These are phyloP conservation scores for Paxillus involutus DNA, from an alignment of 768 basidiomycete genomes.

Conservation along the genomic window DNA sequence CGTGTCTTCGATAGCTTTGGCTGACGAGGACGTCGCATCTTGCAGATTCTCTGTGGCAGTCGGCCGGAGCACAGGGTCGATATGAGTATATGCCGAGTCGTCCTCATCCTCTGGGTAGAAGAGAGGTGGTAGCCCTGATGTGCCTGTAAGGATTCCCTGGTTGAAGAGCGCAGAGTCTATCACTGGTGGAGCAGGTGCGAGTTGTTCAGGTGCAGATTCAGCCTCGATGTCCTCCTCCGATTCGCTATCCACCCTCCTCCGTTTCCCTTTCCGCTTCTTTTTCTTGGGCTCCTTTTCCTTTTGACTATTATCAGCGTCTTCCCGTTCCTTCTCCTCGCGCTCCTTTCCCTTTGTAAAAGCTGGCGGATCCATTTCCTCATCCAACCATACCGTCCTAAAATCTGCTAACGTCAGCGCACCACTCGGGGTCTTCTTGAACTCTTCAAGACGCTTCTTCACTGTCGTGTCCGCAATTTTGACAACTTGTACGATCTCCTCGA, in stretches of 20 bases:
- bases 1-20: conserved; percentile 53
- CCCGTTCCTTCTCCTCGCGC: conserved; percentile 58
- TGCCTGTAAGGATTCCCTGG: conserved; percentile 67
- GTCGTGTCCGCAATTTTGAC: conserved; percentile 99
- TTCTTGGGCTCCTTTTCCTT: conserved; percentile 24
- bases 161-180: conserved; percentile 63
- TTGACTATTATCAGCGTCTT: conserved; percentile 36
- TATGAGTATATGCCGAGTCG: conserved; percentile 41
- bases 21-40: conserved; percentile 12
- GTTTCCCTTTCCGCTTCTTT: conserved; percentile 37
- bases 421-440: conserved; percentile 90
- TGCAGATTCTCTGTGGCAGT: conserved; percentile 11
- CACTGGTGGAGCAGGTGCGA: conserved; percentile 17
- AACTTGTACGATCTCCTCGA: conserved; percentile 97
- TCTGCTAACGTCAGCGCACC: conserved; percentile 85
- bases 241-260: conserved; percentile 40
- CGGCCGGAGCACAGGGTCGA: conserved; percentile 55
- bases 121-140: conserved; percentile 36
- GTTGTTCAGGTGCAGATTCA: conserved; percentile 13
- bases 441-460: conserved; percentile 87
- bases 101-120: conserved; percentile 48
- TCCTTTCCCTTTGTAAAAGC: conserved; percentile 81
- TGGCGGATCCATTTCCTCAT: conserved; percentile 90
- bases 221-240: conserved; percentile 31
- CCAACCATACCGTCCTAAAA: conserved; percentile 87